Percentiles rank a stretch among this genome's conserved stretches.
These are phyloP conservation scores for Phanerochaete sordida DNA, from an alignment of 768 basidiomycete genomes.

Conservation along the genomic window DNA sequence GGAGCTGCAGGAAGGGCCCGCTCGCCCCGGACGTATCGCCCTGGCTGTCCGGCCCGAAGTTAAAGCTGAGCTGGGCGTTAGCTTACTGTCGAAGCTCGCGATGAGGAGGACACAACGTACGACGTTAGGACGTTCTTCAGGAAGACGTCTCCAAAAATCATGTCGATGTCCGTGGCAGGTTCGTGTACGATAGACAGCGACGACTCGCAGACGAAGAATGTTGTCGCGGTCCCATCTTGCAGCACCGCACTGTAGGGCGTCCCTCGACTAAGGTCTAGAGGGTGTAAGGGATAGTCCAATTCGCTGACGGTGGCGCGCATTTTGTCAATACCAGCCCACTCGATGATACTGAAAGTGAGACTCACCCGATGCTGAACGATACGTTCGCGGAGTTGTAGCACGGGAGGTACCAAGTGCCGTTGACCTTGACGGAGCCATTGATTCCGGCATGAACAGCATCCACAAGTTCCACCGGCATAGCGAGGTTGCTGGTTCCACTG, in stretches of 20 bases:
- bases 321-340: too few species aligned
- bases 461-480: slow-evolving; percentile 16
- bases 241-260: neutral
- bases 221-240: neutral
- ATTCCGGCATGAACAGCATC: slow-evolving; percentile 26
- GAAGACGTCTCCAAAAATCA: slow-evolving; percentile 31
- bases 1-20: slow-evolving; percentile 28
- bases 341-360: neutral
- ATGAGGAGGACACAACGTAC: too few species aligned
- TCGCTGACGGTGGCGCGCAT: too few species aligned
- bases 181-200: too few species aligned
- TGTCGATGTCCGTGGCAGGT: too few species aligned
- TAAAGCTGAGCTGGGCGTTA: too few species aligned
- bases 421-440: slow-evolving; percentile 20
- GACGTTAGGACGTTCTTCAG: slow-evolving; percentile 31
- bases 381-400: slow-evolving; percentile 25
- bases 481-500: slow-evolving; percentile 23
- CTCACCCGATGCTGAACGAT: slow-evolving; percentile 26
- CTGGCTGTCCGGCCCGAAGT: slow-evolving; percentile 13
- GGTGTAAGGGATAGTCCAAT: neutral
- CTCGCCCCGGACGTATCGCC: slow-evolving; percentile 9
- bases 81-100: too few species aligned
- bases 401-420: slow-evolving; percentile 26
- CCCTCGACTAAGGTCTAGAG: neutral
- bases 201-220: slow-evolving; percentile 24